These are phyloP conservation scores for Aureobasidium sp. DNA, from an alignment of 2,329 filamentous ascomycete species.

Conservation along the genomic window DNA sequence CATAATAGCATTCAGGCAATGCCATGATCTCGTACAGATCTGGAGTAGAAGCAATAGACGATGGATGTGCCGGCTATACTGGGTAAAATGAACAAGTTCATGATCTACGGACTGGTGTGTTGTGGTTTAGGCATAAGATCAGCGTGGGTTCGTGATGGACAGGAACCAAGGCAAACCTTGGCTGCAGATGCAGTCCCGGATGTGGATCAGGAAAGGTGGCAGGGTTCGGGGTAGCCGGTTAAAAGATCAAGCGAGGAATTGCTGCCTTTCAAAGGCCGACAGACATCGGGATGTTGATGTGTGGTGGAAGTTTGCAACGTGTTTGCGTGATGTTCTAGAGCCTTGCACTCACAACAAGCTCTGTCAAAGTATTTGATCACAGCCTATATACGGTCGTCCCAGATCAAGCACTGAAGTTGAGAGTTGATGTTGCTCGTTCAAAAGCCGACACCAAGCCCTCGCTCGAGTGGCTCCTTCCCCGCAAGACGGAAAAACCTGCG, in stretches of 20 bases:
- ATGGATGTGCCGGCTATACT: constrained; percentile 9
- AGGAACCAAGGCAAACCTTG: constrained; percentile 7
- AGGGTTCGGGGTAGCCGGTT: background rate
- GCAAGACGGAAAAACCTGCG: background rate
- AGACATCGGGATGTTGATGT: background rate
- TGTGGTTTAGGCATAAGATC: constrained; percentile 4
- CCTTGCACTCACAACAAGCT: too few species aligned
- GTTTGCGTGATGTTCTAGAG: too few species aligned
- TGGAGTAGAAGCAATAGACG: background rate
- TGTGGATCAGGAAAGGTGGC: constrained; percentile 3
- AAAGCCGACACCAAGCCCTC: too few species aligned
- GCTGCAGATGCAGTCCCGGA: background rate
- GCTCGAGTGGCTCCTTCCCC: background rate
- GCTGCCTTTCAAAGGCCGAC: constrained; percentile 4
- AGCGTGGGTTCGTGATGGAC: constrained; percentile 3
- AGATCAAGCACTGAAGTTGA: too few species aligned
- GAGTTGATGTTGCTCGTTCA: too few species aligned
- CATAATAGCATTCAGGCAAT: constrained; percentile 6
- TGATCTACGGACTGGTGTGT: constrained; percentile 5
- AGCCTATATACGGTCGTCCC: too few species aligned
- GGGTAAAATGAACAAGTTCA: constrained; percentile 1
- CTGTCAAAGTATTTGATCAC: too few species aligned
- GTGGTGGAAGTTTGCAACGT: too few species aligned
- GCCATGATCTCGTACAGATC: constrained; percentile 1
- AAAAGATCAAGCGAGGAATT: constrained; percentile 8